A percentile compares a stretch with the other conserved stretches of the same genome.
Conservation (phyloP, 163 green algal species). For the Trebouxiophyceae sp. region DNA sequence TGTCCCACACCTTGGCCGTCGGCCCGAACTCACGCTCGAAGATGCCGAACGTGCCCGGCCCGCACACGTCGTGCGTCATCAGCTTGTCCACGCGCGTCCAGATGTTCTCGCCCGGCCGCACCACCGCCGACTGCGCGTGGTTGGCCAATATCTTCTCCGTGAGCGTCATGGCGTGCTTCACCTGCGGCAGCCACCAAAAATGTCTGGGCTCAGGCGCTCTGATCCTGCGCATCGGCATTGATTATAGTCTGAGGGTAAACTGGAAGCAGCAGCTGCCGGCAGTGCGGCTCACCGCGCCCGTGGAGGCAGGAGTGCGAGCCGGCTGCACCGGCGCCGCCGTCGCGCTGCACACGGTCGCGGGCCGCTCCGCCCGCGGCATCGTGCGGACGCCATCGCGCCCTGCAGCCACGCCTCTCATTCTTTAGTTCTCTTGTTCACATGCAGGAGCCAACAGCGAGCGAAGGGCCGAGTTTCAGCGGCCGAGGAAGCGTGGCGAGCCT, state of each 20-base stretch:
- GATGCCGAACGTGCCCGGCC: slow-evolving; percentile 93
- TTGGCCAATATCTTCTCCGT: slow-evolving; percentile 95
- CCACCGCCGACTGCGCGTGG: slow-evolving; percentile 51
- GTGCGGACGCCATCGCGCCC: no score
- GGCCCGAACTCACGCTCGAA: slow-evolving; percentile 95
- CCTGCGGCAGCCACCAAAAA: no score
- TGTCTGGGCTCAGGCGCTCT: no score
- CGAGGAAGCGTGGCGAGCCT: no score
- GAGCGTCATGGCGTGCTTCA: slow-evolving; percentile 83
- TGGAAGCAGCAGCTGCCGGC: background rate
- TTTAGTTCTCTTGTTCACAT: no score
- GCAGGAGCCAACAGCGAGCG: no score
- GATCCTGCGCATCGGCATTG: no score
- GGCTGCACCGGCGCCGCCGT: slow-evolving; percentile 1
- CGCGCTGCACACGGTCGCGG: no score
- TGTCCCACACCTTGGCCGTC: slow-evolving; percentile 87
- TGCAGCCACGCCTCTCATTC: no score
- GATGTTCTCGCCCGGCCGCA: slow-evolving; percentile 87
- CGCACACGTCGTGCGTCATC: slow-evolving; percentile 95
- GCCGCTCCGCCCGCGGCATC: no score
- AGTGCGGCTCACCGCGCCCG: background rate
- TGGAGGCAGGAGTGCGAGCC: slow-evolving; percentile 2
- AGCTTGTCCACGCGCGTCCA: slow-evolving; percentile 91
- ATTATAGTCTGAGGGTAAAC: no score
- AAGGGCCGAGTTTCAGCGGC: no score